Base-by-base conservation (phyloP, 2,329 filamentous ascomycete genomes). In the Mycocentrospora acerina region DNA sequence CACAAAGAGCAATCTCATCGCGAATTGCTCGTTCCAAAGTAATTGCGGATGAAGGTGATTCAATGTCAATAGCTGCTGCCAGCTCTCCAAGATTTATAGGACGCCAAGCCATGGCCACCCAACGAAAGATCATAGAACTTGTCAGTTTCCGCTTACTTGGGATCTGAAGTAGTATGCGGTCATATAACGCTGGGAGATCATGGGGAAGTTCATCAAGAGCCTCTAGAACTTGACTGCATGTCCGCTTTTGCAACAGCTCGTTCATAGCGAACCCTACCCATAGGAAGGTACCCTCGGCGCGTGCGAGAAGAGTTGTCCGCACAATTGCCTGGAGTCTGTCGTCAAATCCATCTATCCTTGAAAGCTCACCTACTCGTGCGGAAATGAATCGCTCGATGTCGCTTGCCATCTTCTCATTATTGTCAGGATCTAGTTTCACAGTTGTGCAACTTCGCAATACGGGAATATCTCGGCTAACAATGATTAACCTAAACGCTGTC, bases 201-300 rank as follows among this genome's bases (percentile, higher is more conserved):
- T 27, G 32, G 19, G 59, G 60, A 11, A 62, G 35, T 8, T 19
- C 17, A 4, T 49, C 24, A 10, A 66, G 38, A 0, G 27, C 37
- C 13, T 46, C 33, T 4, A 24, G 22, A 1, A 55, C 26, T 12
- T 48, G 27, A 24, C 3, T 46, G 16, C 17, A 32, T 2, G 50
- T 49, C 15, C 16, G 18, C 27, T 52, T 42, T 29, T 36, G 34
- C 9, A 6, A 26, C 9, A 57, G 33, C 29, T 52, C 53, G 3
- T 52, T 32, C 29, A 59, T 36, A 12, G 57, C 51, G 25, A 55
- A 49, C 15, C 49, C 56, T 12, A 60, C 54, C 64, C 59, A 69
- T 7, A 68, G 48, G 31, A 67, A 67, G 29, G 59, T 67, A 3
- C 59, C 61, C 33, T 62, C 33, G 9, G 63, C 48, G 8, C 57